Base-by-base conservation (phyloP, 495 filamentous ascomycete genomes). In the Aeminium ludgeri region DNA sequence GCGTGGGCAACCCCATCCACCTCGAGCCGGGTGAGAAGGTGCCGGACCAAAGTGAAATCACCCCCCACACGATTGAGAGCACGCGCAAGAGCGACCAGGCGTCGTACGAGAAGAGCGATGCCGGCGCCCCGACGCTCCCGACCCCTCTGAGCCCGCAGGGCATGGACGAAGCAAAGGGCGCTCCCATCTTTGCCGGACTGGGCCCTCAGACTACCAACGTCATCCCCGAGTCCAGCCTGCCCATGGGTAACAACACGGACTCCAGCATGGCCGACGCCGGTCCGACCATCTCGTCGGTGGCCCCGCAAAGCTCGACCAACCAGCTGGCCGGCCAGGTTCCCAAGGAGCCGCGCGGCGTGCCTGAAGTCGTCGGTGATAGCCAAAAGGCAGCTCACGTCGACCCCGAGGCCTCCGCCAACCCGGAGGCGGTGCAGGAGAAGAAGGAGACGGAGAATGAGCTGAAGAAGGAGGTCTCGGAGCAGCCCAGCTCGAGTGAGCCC, bases 211-310 rank as follows among this genome's bases (percentile, higher is more conserved):
- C 43, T 18, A 38, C 20, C 28, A 76, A 69, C 58, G 60, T 81
- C 62, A 87, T 89, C 48, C 85, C 85, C 8, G 84, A 93, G 61
- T 89, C 84, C 17, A 83, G 81, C 58, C 67, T 91, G 38, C 82
- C 82, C 13, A 80, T 86, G 49, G 69, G 67, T 31, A 50, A 55
- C 38, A 50, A 48, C 42, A 46, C 47, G 32, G 16, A 34, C 30
- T 41, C 49, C 36, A 35, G 49, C 48, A 48, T 54, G 52, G 20
- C 8, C 2, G 52, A 75, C 35, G 61, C 65, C 2, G 72, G 66
- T 40, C 67, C 67, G 48, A 67, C 65, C 12, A 73, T 85, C 46
- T 80, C 74, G 49, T 83, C 80, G 7, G 76, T 70, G 19, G 72
- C 67, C 3, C 75, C 82, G 3, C 58, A 59, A 19, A 73, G 81